Conservation (phyloP, 2,329 filamentous ascomycete genomes). For the Beauveria scarabaeidicola region DNA sequence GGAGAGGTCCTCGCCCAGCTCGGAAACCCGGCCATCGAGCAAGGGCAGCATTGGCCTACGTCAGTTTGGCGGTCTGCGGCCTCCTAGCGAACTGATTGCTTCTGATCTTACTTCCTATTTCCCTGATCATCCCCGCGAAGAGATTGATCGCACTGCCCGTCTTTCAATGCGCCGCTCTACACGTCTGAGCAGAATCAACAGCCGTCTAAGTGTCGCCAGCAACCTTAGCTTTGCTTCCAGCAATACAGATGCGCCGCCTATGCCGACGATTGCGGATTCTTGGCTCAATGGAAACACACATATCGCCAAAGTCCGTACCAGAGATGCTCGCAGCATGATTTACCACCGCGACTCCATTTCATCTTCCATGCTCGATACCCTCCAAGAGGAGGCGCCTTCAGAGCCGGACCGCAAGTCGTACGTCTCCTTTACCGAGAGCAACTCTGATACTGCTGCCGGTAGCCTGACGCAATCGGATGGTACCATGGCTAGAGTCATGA, state of each 20-base stretch:
- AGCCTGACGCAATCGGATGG: slow-evolving; percentile 72
- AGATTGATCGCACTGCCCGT: slow-evolving; percentile 91
- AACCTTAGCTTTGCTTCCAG: slow-evolving; percentile 90
- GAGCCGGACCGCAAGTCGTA: slow-evolving; percentile 93
- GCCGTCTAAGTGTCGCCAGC: slow-evolving; percentile 86
- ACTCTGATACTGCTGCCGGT: slow-evolving; percentile 60
- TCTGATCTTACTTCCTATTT: slow-evolving; percentile 96
- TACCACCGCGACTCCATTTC: slow-evolving; percentile 78
- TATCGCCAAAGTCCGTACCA: slow-evolving; percentile 30
- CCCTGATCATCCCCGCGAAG: slow-evolving; percentile 85
- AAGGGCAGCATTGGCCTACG: slow-evolving; percentile 51
- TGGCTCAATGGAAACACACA: slow-evolving; percentile 58
- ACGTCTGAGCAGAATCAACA: slow-evolving; percentile 85
- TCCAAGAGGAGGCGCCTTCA: slow-evolving; percentile 81
- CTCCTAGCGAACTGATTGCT: slow-evolving; percentile 93
- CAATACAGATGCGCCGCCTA: slow-evolving; percentile 83
- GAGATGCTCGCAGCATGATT: slow-evolving; percentile 32
- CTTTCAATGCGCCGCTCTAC: slow-evolving; percentile 86
- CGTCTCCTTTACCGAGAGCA: slow-evolving; percentile 75
- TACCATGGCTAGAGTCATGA: slow-evolving; percentile 55
- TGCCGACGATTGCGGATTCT: slow-evolving; percentile 89
- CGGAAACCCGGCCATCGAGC: slow-evolving; percentile 32
- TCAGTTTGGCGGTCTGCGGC: slow-evolving; percentile 83
- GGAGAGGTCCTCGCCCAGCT: slow-evolving; percentile 43
- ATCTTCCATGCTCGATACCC: slow-evolving; percentile 78